A percentile compares a stretch with the other conserved stretches of the same genome.
Conservation (phyloP, 108 stramenopile species). For the Mediolabrus comicus region DNA sequence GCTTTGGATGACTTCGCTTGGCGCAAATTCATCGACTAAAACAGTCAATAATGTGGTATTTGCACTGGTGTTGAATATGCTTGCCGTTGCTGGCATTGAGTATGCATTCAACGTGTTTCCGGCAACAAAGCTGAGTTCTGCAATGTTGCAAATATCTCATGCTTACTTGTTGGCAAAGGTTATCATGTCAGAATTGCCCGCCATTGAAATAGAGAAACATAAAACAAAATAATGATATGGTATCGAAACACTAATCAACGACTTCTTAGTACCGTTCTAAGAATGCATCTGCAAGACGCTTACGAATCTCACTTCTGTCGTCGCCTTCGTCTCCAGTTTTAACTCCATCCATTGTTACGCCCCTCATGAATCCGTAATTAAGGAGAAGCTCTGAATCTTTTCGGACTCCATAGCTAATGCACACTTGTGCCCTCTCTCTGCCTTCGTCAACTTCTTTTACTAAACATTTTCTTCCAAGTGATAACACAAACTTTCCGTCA, state of each 20-base stretch:
- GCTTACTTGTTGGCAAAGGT: constrained; percentile 33
- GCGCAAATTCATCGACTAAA: constrained; percentile 25
- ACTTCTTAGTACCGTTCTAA: constrained; percentile 7
- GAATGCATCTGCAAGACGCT: constrained; percentile 33
- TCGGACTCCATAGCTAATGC: constrained; percentile 68
- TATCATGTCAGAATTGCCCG: constrained; percentile 11
- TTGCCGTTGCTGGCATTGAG: constrained; percentile 59
- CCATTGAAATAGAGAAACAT: not conserved
- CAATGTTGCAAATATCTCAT: constrained; percentile 82
- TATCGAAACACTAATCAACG: constrained; percentile 1
- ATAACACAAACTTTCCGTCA: constrained; percentile 56
- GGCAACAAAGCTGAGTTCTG: constrained; percentile 80
- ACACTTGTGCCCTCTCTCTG: constrained; percentile 59
- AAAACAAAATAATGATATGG: not conserved
- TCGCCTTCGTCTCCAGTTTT: constrained; percentile 11
- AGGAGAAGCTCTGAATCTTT: constrained; percentile 67
- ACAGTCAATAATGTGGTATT: constrained; percentile 23
- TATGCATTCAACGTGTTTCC: constrained; percentile 92
- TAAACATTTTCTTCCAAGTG: constrained; percentile 59
- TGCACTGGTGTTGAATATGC: constrained; percentile 16
- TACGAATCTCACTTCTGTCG: constrained; percentile 14
- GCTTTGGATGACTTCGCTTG: constrained; percentile 51
- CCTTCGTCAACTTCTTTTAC: constrained; percentile 42
- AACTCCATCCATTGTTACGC: constrained; percentile 27
- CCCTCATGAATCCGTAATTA: constrained; percentile 78